Base-by-base conservation (phyloP, 139 green algal genomes). In the Yamagishiella unicocca region DNA sequence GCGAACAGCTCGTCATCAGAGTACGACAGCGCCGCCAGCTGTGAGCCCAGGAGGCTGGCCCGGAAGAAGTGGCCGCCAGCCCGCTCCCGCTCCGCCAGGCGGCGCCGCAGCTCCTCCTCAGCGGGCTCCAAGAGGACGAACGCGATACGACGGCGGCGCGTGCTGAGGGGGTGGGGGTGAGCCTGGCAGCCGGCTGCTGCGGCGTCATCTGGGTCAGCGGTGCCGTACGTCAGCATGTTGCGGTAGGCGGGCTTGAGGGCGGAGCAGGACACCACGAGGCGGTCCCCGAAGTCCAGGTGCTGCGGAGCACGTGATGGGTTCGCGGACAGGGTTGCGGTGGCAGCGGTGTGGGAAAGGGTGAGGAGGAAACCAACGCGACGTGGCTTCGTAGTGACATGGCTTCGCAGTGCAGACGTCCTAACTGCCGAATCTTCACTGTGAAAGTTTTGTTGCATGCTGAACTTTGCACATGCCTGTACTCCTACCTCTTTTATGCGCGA, bases 231-330 rank as follows among this genome's bases (percentile, higher is more conserved):
- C 31, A 85, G 78, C 29, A 85, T 0, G 27, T 45, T 12, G n/a
- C 78, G 78, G 78, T 85, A 75, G 0, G 19, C 42, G 22, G 58
- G 58, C 40, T 75, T 58, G 29, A 85, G 78, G 27, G 78, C 78
- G 22, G 78, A 85, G 61, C 78, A 85, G 40, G 58, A 42, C 78
- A 85, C 61, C 27, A 85, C 78, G 17, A 85, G 61, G 4, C 78
- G 58, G 4, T 31, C 19, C 0, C 77, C 77, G 9, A 17, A 12
- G 35, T 22, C 22, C 3, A 84, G 35, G 17, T 67, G 29, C 77
- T 84, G 77, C n/a, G 2, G 50, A 6, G 64, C 50, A 58, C 12
- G n/a, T n/a, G n/a, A n/a, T n/a, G n/a, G n/a, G n/a, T n/a, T n/a
- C n/a, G n/a, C n/a, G n/a, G n/a, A n/a, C n/a, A n/a, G n/a, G n/a